A percentile compares a stretch with the other conserved stretches of the same genome.
These are phyloP conservation scores for Leccinum longicurvipes DNA, from an alignment of 768 basidiomycete species.

Conservation along the genomic window DNA sequence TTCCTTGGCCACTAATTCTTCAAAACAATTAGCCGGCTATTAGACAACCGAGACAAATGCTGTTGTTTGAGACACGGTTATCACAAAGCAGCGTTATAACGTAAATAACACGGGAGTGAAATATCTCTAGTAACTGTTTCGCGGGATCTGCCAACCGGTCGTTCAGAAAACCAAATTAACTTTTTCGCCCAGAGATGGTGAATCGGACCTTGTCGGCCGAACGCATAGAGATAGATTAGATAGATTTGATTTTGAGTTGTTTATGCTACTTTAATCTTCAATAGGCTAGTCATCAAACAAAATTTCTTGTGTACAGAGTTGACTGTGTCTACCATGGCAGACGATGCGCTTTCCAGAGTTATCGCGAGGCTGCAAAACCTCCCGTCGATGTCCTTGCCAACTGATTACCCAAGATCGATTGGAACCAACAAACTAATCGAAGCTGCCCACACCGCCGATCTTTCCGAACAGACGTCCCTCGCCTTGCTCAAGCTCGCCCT, in stretches of 20 bases:
- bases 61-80: too few species aligned
- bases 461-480: conserved; percentile 73
- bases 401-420: conserved; percentile 88
- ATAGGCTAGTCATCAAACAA: neutral
- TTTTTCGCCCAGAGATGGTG: too few species aligned
- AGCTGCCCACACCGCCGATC: conserved; percentile 66
- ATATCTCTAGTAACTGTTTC: too few species aligned
- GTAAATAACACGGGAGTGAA: too few species aligned
- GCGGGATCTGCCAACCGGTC: too few species aligned
- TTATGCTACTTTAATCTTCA: neutral
- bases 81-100: too few species aligned
- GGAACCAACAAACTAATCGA: conserved; percentile 78
- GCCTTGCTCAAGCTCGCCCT: conserved; percentile 80
- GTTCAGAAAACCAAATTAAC: too few species aligned
- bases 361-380: conserved; percentile 69
- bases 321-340: neutral
- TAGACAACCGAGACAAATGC: too few species aligned
- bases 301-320: neutral
- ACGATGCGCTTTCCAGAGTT: conserved; percentile 46
- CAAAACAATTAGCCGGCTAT: too few species aligned
- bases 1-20: too few species aligned
- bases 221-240: too few species aligned
- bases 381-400: conserved; percentile 89
- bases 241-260: neutral
- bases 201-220: neutral